Conservation (phyloP, 768 basidiomycete species). For the Suillus subaureus region DNA sequence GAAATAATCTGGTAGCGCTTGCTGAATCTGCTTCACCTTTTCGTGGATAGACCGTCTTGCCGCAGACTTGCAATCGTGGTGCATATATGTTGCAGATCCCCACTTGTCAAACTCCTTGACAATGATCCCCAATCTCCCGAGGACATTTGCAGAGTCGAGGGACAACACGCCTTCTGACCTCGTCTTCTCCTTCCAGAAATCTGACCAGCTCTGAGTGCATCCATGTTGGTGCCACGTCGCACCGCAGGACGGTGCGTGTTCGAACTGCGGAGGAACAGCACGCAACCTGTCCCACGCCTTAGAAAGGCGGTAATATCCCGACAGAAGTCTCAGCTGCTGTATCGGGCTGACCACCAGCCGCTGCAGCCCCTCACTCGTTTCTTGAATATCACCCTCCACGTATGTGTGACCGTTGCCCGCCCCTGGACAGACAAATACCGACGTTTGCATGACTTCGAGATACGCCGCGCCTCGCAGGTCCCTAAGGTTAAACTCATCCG, state of each 20-base stretch:
- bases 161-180: conserved; percentile 59
- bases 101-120: conserved; percentile 70
- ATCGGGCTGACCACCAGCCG: conserved; percentile 54
- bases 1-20: conserved; percentile 67
- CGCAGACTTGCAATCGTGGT: conserved; percentile 65
- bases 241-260: conserved; percentile 63
- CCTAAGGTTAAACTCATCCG: conserved; percentile 68
- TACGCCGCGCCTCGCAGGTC: conserved; percentile 66
- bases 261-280: conserved; percentile 56
- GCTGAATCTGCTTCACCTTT: conserved; percentile 56
- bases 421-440: conserved; percentile 31
- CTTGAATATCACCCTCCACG: conserved; percentile 35
- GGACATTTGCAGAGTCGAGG: conserved; percentile 64
- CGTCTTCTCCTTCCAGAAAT: conserved; percentile 81
- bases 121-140: conserved; percentile 63
- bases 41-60: conserved; percentile 61
- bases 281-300: conserved; percentile 68
- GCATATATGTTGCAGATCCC: conserved; percentile 79
- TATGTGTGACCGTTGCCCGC: conserved; percentile 17
- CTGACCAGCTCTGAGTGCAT: conserved; percentile 72
- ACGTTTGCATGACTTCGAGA: conserved; percentile 73
- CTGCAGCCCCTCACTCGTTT: conserved; percentile 40
- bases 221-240: conserved; percentile 74
- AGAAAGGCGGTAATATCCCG: conserved; percentile 71
- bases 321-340: conserved; percentile 67